Evolutionary conservation across 257 asterid species (phyloP).

Genomic region (Sherardia arvensis): DNA sequence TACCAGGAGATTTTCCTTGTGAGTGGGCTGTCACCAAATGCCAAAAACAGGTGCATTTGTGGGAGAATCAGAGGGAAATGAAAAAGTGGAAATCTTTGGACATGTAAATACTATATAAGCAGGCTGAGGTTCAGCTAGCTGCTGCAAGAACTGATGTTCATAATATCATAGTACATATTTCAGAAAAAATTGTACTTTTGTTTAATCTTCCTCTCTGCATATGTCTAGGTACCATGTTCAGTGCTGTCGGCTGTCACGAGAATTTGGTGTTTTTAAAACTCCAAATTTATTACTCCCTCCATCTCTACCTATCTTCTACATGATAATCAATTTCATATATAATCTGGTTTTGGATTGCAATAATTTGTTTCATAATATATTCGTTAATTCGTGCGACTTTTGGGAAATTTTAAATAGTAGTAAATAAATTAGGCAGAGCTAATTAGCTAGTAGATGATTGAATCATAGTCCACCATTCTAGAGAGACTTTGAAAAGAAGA

Average conservation of each 20-base stretch:
- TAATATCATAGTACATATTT: conserved; percentile 1
- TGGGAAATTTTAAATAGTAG: no score
- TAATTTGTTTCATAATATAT: no score
- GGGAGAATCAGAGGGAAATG: neutral
- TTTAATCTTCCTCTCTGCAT: conserved; percentile 16
- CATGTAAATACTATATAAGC: neutral
- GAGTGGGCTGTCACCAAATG: conserved; percentile 15
- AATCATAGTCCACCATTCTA: conserved; percentile 3
- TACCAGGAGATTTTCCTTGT: conserved; percentile 16
- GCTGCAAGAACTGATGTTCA: conserved; percentile 5
- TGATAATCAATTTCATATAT: no score
- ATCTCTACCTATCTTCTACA: neutral
- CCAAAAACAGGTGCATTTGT: conserved; percentile 8
- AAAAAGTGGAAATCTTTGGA: conserved; percentile 6
- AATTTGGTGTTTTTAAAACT: conserved; percentile 43
- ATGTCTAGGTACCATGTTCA: conserved; percentile 64
- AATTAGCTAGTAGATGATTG: neutral
- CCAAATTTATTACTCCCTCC: conserved; percentile 11
- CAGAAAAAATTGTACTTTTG: conserved; percentile 3
- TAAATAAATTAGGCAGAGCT: neutral
- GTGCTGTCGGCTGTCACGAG: conserved; percentile 88
- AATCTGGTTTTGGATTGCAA: neutral
- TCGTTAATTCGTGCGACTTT: no score
- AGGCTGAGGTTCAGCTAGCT: neutral
- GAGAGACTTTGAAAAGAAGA: neutral